Evolutionary conservation across 2,329 filamentous ascomycete species (phyloP), one percentile per base, ranked within the genome.

Genomic region (Xylaria sp.): DNA sequence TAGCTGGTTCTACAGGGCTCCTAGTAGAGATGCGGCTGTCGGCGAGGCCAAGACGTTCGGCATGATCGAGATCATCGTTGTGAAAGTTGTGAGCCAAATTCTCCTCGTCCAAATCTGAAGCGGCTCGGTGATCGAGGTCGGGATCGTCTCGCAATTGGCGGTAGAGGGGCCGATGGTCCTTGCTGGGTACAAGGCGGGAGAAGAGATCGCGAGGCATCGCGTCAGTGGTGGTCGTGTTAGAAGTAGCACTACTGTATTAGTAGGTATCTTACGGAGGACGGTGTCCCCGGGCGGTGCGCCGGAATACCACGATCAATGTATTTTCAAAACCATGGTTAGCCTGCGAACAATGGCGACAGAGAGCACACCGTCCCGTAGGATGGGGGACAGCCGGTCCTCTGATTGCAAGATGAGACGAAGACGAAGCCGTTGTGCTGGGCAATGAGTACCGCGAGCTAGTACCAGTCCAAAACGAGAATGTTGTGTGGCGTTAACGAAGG

Each of bases 81-180:
- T 82, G 80, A 61, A 87, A 86, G 29, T 83, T 74, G 57, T 86
- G 81, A 47, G 81, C 81, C 6, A 87, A 74, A 68, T 87, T 87
- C 71, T 86, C 83, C 68, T 87, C 84, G 71, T 87, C 85, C 5
- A 87, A 65, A 25, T 78, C 77, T n/a, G 81, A 74, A 1, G 79
- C 82, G 3, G 79, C 79, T 50, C 78, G 78, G 38, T 79, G 78
- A 67, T 85, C 84, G 55, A 71, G 67, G 25, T 80, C 74, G 49
- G 78, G 79, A 51, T 81, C 81, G n/a, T 78, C 78, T 68, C 81
- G 79, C 17, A 86, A 74, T 33, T 84, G 82, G 63, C 85, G 81
- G 75, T 87, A 87, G 70, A 85, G 85, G 2, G 85, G 82, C 56
- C 79, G 75, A 61, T 77, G 77, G 42, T 78, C 77, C 50, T 73